A percentile compares a stretch with the other conserved stretches of the same genome.
phyloP scores from a whole-genome alignment of 352 stramenopile species.

The Pythium myriotylum region DNA sequence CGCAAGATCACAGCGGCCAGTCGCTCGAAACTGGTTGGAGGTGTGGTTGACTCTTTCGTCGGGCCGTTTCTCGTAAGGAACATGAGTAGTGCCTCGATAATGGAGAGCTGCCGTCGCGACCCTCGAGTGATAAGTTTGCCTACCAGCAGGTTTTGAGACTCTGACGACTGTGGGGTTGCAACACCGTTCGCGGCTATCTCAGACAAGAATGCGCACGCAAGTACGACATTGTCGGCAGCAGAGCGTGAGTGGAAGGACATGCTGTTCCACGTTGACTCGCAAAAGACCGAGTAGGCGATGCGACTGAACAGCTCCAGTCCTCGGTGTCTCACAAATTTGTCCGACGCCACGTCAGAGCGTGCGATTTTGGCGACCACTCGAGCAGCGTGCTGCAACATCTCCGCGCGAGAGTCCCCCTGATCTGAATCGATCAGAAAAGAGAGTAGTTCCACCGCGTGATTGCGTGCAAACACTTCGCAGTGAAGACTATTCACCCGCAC shows the following conservation, averaged over 20 bases:
- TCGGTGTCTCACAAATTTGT: slow-evolving; percentile 33
- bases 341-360: slow-evolving; percentile 11
- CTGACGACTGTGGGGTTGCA: no score
- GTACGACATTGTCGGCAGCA: slow-evolving; percentile 33
- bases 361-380: slow-evolving; percentile 34
- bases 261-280: background rate
- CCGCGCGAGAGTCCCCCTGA: background rate
- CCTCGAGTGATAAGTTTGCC: no score
- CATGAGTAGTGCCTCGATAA: slow-evolving; percentile 19
- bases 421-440: slow-evolving; percentile 15
- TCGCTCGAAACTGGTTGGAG: slow-evolving; percentile 26
- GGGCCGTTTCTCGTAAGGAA: slow-evolving; percentile 2
- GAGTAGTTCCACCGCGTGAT: slow-evolving; percentile 26
- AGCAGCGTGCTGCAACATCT: slow-evolving; percentile 30
- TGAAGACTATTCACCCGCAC: slow-evolving; percentile 34
- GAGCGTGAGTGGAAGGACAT: background rate
- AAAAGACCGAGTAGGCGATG: slow-evolving; percentile 23
- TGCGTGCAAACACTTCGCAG: slow-evolving; percentile 31
- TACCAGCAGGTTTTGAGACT: no score
- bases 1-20: slow-evolving; percentile 26
- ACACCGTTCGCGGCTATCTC: slow-evolving; percentile 5
- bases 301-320: slow-evolving; percentile 27
- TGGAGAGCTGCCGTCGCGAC: slow-evolving; percentile 13
- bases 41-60: background rate
- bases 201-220: slow-evolving; percentile 34